phyloP scores from a whole-genome alignment of 2,329 filamentous ascomycete genomes.

The Cordyceps javanica region DNA sequence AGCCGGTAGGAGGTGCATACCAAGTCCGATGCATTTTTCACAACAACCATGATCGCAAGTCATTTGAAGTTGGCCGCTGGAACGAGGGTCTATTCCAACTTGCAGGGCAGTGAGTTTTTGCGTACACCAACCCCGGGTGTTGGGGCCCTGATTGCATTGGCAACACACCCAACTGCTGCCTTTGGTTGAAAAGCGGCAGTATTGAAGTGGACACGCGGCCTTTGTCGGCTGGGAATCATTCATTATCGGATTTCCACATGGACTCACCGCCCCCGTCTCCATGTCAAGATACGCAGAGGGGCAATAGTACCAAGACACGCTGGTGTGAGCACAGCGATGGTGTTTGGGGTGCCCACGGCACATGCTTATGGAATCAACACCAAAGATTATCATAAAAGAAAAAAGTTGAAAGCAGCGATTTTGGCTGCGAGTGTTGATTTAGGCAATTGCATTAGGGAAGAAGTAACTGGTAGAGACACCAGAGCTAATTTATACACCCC shows the following conservation, averaged over 20 bases:
- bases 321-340: constrained; percentile 49
- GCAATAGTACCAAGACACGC: constrained; percentile 50
- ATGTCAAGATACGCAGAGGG: constrained; percentile 39
- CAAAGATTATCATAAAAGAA: no score
- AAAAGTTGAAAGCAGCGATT: no score
- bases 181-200: constrained; percentile 45
- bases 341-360: constrained; percentile 48
- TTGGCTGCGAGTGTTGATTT: not conserved
- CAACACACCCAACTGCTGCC: constrained; percentile 50
- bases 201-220: constrained; percentile 41
- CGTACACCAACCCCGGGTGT: constrained; percentile 48
- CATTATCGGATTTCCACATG: constrained; percentile 43
- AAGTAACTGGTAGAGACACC: not conserved
- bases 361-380: constrained; percentile 30
- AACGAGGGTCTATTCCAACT: not conserved
- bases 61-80: not conserved
- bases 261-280: constrained; percentile 42
- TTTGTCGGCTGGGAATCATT: constrained; percentile 35
- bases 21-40: not conserved
- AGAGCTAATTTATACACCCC: not conserved
- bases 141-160: constrained; percentile 43
- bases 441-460: no score
- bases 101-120: constrained; percentile 21
- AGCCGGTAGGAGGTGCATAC: not conserved
- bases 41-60: constrained; percentile 12